Conservation (phyloP, 352 stramenopile genomes). For the Pythium dissotocum region DNA sequence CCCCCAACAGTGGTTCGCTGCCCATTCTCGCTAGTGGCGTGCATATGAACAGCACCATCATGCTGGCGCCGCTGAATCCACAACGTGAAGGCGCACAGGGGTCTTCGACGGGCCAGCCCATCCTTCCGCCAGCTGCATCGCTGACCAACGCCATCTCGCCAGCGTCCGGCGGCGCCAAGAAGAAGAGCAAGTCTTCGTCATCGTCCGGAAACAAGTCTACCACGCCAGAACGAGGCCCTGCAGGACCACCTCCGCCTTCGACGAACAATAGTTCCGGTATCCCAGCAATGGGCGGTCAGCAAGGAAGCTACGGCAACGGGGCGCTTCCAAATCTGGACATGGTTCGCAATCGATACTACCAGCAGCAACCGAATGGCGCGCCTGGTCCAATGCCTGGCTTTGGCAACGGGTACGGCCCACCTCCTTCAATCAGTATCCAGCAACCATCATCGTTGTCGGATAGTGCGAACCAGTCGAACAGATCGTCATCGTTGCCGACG, state of each 20-base stretch:
- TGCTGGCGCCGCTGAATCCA: not conserved
- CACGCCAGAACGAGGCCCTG: conserved; percentile 39
- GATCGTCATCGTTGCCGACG: not conserved
- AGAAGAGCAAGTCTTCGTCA: conserved; percentile 68
- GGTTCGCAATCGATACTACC: conserved; percentile 53
- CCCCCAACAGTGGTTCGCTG: not conserved
- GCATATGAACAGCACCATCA: conserved; percentile 9
- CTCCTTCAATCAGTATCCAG: not conserved
- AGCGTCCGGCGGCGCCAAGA: conserved; percentile 60
- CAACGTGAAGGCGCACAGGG: not conserved
- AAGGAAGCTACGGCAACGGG: conserved; percentile 14
- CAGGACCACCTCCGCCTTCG: conserved; percentile 3
- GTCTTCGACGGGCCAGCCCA: not conserved
- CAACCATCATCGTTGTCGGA: conserved; percentile 1
- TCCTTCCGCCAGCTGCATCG: not conserved
- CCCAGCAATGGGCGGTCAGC: not conserved
- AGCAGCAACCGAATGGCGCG: conserved; percentile 33
- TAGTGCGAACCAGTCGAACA: not conserved
- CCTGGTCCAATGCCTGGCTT: conserved; percentile 5
- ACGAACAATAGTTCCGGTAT: conserved; percentile 4
- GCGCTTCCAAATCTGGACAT: conserved; percentile 60
- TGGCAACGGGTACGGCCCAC: not conserved
- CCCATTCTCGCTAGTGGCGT: conserved; percentile 1
- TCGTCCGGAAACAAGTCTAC: conserved; percentile 29
- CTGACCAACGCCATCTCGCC: conserved; percentile 76